Percentiles rank a stretch among this genome's conserved stretches.
phyloP scores from a whole-genome alignment of 2,329 filamentous ascomycete genomes.

The Arthrobotrys sinensis region DNA sequence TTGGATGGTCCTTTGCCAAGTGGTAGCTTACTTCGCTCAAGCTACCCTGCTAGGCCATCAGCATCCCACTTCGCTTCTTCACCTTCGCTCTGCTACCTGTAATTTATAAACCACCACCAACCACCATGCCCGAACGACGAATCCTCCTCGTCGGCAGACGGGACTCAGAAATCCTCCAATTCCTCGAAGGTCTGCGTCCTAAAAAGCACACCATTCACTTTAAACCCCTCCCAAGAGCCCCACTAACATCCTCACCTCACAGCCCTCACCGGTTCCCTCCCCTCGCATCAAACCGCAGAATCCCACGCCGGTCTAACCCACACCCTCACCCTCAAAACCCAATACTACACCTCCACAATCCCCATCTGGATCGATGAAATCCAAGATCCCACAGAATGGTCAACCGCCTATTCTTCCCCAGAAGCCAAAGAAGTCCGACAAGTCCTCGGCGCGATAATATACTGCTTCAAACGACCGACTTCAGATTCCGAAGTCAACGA shows the following conservation, averaged over 20 bases:
- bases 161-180: constrained; percentile 62
- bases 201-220: not conserved
- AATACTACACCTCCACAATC: constrained; percentile 75
- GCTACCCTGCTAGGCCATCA: not conserved
- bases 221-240: not conserved
- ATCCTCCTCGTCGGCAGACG: constrained; percentile 63
- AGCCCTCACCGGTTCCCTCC: constrained; percentile 63
- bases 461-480: constrained; percentile 69
- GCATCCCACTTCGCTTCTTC: constrained; percentile 22
- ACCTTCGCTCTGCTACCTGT: not conserved
- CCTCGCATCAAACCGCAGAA: constrained; percentile 63
- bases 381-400: constrained; percentile 68
- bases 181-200: constrained; percentile 62
- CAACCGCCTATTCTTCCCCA: constrained; percentile 73
- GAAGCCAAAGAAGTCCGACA: constrained; percentile 77
- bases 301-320: constrained; percentile 76
- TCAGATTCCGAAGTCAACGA: constrained; percentile 3
- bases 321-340: constrained; percentile 72
- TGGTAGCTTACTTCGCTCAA: not conserved
- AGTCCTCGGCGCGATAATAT: constrained; percentile 75
- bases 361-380: constrained; percentile 80
- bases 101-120: constrained; percentile 4
- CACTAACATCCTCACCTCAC: constrained; percentile 9
- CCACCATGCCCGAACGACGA: constrained; percentile 61
- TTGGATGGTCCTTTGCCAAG: not conserved